Base-by-base conservation (phyloP, 108 stramenopile species). In the Skeletonema grethae region DNA sequence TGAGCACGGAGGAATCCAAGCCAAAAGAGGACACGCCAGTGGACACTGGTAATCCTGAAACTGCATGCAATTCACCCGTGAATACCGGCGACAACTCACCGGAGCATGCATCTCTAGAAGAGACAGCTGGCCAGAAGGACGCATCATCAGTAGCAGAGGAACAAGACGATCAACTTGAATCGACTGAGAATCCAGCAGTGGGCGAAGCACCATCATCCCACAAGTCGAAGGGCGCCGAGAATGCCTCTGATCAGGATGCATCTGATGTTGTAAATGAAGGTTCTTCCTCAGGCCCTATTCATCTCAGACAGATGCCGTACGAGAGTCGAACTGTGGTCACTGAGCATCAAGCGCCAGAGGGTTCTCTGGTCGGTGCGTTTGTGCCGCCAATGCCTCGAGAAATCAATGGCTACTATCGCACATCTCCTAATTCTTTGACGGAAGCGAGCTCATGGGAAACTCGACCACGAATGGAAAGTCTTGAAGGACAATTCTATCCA, bases 381-480 rank as follows among this genome's bases (percentile, higher is more conserved):
- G 22, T 53, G 8, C 50, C 50, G 7, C 50, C 50, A 22, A 53
- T 53, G 50, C 50, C 15, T 24, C 7, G 50, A 3, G 50, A 53
- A 9, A 9, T 20, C 1, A 53, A 22, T 22, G 22, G 22, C 18
- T 53, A 22, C n/a, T 53, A 22, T 53, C 50, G 50, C 6, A 9
- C 18, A 53, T 53, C 50, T 22, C 50, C 50, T 2, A 22, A 53
- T 22, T 53, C 50, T 22, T 53, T 22, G 50, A 53, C 22, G 0
- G 50, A 22, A 53, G 50, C 50, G 9, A 53, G 22, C 50, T 53
- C 50, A 24, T 53, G 50, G 50, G 50, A 53, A 9, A 53, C 50
- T 22, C 50, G 22, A 22, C 22, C 50, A 7, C 50, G 50, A 24
- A 1, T 43, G 4, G 41, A n/a, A 15, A 43, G 41, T n/a, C 13